Conservation (phyloP, 1,139 yeast species). For the Fermentozyma sake region DNA sequence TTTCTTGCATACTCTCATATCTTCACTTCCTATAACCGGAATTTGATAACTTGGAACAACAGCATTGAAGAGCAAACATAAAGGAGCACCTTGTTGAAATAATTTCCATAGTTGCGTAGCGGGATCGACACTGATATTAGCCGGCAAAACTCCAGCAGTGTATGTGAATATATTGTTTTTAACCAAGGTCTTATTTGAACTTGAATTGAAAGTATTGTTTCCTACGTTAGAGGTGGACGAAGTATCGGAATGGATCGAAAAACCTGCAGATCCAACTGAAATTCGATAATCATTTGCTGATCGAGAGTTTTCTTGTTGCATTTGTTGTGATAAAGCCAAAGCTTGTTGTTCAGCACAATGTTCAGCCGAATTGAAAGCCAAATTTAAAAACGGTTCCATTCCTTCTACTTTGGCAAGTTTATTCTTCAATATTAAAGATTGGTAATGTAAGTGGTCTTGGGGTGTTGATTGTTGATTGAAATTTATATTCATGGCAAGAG, state of each 20-base stretch:
- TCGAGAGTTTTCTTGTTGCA: conserved; percentile 10
- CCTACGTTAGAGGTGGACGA: conserved; percentile 12
- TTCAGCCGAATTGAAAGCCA: conserved; percentile 55
- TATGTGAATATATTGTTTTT: conserved; percentile 48
- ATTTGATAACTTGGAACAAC: conserved; percentile 35
- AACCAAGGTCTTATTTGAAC: conserved; percentile 11
- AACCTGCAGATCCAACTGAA: conserved; percentile 23
- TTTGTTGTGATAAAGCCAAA: conserved; percentile 45
- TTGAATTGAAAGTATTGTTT: conserved; percentile 4
- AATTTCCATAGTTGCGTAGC: conserved; percentile 87
- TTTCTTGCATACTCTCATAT: conserved; percentile 79
- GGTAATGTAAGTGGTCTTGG: conserved; percentile 69
- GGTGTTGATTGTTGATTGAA: conserved; percentile 66
- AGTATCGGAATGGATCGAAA: conserved; percentile 21
- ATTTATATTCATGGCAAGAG: conserved; percentile 35
- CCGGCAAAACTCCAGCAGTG: conserved; percentile 73
- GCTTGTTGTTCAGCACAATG: conserved; percentile 71
- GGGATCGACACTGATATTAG: conserved; percentile 76
- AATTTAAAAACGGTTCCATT: conserved; percentile 63
- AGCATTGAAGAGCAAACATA: conserved; percentile 76
- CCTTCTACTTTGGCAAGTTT: conserved; percentile 65
- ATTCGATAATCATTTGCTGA: conserved; percentile 22
- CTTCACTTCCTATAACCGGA: conserved; percentile 65
- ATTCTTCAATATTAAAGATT: conserved; percentile 56
- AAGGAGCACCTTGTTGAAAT: conserved; percentile 88